Base-by-base conservation (phyloP, 2,329 filamentous ascomycete species). In the Tolypocladium ovalisporum region DNA sequence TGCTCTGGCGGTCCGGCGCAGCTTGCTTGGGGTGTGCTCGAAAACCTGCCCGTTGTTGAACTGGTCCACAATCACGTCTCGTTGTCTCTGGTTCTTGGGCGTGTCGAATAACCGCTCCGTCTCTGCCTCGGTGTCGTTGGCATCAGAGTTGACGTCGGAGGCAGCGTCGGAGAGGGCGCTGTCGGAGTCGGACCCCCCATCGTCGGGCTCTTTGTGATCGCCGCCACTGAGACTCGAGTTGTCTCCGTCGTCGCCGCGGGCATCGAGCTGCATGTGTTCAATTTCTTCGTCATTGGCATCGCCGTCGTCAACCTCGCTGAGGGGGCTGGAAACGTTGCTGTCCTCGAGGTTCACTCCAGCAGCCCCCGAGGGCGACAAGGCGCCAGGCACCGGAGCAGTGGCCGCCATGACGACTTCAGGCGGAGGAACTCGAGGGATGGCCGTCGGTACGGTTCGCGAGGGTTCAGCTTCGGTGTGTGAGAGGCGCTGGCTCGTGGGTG, bases 21-120 rank as follows among this genome's bases (percentile, higher is more conserved):
- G 80, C 75, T 91, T 93, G 77, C 87, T 92, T 3, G 89, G 88
- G 56, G 86, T 90, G 62, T 81, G 82, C 64, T 88, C 84, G 62
- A 83, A 82, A 57, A 74, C 70, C 49, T 77, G 75, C 57, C 75
- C 79, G 59, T 79, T 77, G 57, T 79, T 78, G 67, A 79, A 82
- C 61, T 77, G 76, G 63, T 77, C 77, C 56, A 86, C 71, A 49
- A 85, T 77, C 12, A 87, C 81, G 64, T 86, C 81, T 65, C 80
- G 79, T 64, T 83, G 79, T 62, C 84, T 79, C 67, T 80, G 74
- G 66, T 79, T 88, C 61, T 84, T 83, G 22, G 92, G 91, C n/a
- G 90, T 96, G 67, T 89, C 86, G 68, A 94, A 94, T 59, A 99
- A 80, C 59, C 94, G 86, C 74, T 97, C 92, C 1, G 93, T 97